phyloP scores from a whole-genome alignment of 2,329 filamentous ascomycete species.

The Nannizzia gypsea region DNA sequence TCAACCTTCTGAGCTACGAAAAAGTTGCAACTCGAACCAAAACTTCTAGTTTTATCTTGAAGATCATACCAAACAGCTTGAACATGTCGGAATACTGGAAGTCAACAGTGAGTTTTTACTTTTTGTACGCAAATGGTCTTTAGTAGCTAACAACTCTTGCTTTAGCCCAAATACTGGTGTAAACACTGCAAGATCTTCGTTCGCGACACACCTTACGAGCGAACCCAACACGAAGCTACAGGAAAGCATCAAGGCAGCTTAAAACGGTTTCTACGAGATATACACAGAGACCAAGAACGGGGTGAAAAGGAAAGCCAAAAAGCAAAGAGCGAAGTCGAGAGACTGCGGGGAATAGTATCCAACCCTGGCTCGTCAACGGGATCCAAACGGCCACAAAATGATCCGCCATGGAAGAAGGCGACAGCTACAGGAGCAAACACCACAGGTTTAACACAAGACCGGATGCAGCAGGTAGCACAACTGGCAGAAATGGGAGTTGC shows the following conservation, averaged over 20 bases:
- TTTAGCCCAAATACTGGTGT: conserved; percentile 83
- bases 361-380: conserved; percentile 26
- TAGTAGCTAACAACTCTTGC: background rate
- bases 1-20: background rate
- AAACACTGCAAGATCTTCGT: conserved; percentile 89
- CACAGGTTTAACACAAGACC: conserved; percentile 45
- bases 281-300: conserved; percentile 74
- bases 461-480: conserved; percentile 76
- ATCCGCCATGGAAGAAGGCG: conserved; percentile 21
- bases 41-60: background rate
- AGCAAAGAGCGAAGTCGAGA: conserved; percentile 72
- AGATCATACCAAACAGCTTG: background rate
- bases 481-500: conserved; percentile 76
- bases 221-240: conserved; percentile 77
- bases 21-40: background rate
- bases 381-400: conserved; percentile 11
- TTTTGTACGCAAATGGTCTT: background rate
- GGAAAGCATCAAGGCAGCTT: conserved; percentile 72
- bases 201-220: conserved; percentile 83
- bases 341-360: conserved; percentile 65
- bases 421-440: conserved; percentile 18
- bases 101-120: conserved; percentile 53
- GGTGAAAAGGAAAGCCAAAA: conserved; percentile 70
- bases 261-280: conserved; percentile 77
- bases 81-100: conserved; percentile 97